phyloP scores from a whole-genome alignment of 2,329 filamentous ascomycete species.

The Penicillium psychrosexuale region DNA sequence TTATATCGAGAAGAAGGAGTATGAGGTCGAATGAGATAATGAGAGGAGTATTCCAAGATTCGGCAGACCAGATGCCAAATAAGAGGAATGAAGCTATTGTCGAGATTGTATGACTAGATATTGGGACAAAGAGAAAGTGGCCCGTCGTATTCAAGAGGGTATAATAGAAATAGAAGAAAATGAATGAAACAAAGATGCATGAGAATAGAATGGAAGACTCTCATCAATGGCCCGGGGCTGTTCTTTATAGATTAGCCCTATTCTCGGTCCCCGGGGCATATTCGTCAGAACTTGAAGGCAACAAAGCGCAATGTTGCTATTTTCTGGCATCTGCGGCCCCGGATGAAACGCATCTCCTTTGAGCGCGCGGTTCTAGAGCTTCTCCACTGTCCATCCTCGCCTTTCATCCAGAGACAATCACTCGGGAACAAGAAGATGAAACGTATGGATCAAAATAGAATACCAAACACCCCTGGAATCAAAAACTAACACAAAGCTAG shows the following conservation, averaged over 20 bases:
- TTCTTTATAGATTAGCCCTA: conserved; percentile 16
- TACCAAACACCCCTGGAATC: not conserved
- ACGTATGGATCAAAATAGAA: conserved; percentile 15
- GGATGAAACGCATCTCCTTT: conserved; percentile 17
- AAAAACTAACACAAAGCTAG: not conserved
- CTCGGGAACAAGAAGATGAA: conserved; percentile 14
- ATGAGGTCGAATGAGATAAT: not conserved
- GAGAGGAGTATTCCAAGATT: not conserved
- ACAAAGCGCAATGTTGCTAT: conserved; percentile 15
- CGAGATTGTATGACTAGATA: conserved; percentile 4
- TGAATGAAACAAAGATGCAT: conserved; percentile 9
- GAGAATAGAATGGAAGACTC: conserved; percentile 7
- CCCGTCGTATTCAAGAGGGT: not conserved
- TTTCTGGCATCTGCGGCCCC: conserved; percentile 5
- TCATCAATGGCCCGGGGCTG: not conserved
- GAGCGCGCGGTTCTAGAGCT: conserved; percentile 10
- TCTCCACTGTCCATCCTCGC: conserved; percentile 8
- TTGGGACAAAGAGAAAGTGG: conserved; percentile 7
- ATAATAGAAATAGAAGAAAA: conserved; percentile 10
- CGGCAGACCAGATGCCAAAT: conserved; percentile 19
- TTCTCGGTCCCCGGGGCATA: not conserved
- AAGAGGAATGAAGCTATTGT: conserved; percentile 1
- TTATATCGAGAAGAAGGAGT: not conserved
- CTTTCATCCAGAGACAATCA: conserved; percentile 13
- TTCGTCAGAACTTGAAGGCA: not conserved